Percentiles rank a stretch among this genome's conserved stretches.
These are phyloP conservation scores for Vanilla planifolia DNA, from an alignment of 106 monocot genomes.

Conservation along the genomic window DNA sequence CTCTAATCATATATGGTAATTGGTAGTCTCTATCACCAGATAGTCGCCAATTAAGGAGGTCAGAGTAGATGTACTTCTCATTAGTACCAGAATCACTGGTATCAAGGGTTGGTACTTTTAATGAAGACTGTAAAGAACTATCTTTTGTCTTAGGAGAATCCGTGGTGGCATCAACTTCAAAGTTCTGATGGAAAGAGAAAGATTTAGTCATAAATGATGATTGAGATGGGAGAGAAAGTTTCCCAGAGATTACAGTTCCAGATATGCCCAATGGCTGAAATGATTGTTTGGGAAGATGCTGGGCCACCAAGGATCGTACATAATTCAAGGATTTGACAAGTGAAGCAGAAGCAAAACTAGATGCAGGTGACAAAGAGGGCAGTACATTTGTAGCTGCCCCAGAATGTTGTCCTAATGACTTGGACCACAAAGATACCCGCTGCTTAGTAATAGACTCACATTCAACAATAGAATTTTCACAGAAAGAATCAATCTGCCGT, in stretches of 20 bases:
- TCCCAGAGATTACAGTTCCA: slow-evolving; percentile 38
- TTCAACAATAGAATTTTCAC: slow-evolving; percentile 58
- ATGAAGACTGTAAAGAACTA: slow-evolving; percentile 23
- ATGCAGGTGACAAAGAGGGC: slow-evolving; percentile 16
- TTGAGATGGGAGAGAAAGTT: slow-evolving; percentile 61
- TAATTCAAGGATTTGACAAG: slow-evolving; percentile 87
- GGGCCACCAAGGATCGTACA: slow-evolving; percentile 85
- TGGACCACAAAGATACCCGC: slow-evolving; percentile 32
- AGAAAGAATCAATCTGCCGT: slow-evolving; percentile 83
- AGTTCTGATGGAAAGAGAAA: slow-evolving; percentile 54
- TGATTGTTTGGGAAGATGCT: slow-evolving; percentile 74
- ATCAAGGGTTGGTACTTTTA: slow-evolving; percentile 23
- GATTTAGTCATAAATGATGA: slow-evolving; percentile 64
- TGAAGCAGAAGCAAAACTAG: slow-evolving; percentile 67
- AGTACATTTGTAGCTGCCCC: slow-evolving; percentile 19
- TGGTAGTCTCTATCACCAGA: slow-evolving; percentile 38
- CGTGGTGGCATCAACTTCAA: slow-evolving; percentile 36
- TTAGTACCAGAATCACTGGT: slow-evolving; percentile 26
- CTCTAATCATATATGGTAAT: slow-evolving; percentile 19
- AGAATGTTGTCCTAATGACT: slow-evolving; percentile 26
- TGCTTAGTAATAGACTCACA: slow-evolving; percentile 45
- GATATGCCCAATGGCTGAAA: slow-evolving; percentile 57
- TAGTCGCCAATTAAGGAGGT: slow-evolving; percentile 77
- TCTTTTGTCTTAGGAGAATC: slow-evolving; percentile 48
- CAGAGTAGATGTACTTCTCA: slow-evolving; percentile 51